Conservation (phyloP, 73 alveolate genomes). For the Effrenium voratum region DNA sequence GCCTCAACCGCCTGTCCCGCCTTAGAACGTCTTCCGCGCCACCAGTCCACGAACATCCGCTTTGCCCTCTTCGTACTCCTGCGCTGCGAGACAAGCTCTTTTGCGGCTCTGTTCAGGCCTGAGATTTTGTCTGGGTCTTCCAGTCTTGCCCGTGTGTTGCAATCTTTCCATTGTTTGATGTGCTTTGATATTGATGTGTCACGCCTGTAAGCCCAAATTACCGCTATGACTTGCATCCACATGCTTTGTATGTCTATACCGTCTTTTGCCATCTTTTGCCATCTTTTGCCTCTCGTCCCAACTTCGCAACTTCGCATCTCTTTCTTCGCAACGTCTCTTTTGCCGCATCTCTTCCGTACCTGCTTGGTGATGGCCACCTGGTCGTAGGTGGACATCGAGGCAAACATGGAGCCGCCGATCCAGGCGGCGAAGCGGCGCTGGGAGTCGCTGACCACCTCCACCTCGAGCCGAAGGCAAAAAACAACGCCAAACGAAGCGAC, state of each 20-base stretch:
- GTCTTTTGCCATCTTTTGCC: no score
- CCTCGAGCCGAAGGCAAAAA: constrained; percentile 60
- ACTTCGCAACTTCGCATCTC: no score
- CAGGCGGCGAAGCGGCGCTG: constrained; percentile 96
- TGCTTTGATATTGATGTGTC: not conserved
- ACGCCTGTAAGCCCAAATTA: not conserved
- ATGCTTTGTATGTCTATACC: no score
- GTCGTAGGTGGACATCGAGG: constrained; percentile 95
- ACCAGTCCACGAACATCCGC: constrained; percentile 83
- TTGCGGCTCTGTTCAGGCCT: no score
- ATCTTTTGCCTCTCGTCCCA: no score
- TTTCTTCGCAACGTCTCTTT: no score
- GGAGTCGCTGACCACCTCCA: constrained; percentile 95
- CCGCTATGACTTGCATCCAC: no score
- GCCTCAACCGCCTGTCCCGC: not conserved
- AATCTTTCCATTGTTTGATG: not conserved
- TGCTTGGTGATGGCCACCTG: constrained; percentile 94
- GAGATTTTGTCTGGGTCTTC: not conserved
- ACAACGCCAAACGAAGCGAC: no score
- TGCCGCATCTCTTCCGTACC: not conserved
- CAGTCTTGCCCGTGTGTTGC: no score
- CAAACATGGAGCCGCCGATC: constrained; percentile 96
- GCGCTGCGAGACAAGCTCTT: not conserved
- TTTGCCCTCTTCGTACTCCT: constrained; percentile 93
- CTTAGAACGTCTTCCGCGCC: constrained; percentile 90